Evolutionary conservation across 148 eudicot species (phyloP), one percentile per base, ranked within the genome.

Genomic region (Amaranthus palmeri): DNA sequence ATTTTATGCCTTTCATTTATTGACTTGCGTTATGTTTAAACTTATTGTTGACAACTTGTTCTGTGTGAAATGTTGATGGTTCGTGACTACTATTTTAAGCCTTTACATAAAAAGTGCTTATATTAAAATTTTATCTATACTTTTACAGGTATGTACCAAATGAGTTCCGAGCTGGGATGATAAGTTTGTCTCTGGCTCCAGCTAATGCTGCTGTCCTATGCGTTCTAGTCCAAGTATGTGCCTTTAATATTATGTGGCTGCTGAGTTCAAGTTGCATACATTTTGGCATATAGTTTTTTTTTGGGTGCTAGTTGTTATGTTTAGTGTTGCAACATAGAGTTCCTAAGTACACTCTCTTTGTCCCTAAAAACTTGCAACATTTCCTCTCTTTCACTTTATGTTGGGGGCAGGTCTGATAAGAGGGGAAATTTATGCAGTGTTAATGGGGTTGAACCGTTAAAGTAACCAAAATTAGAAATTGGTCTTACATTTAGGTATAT

Each of bases 121-220:
- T 45, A 3, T 25, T 57, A 11, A 61, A 49, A 54, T 70, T 53
- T 7, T 52, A 54, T 46, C 8, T n/a, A 47, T 7, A 54, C 15
- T 81, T 46, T 59, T 7, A 52, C 86, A 96, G 99, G 90, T 88
- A 88, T 72, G 86, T 96, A 76, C 97, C 99, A 42, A 90, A 90
- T 83, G 91, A 92, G 82, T 83, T 87, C 58, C 96, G 97, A 65
- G 96, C 93, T 43, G 99, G 97, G 64, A 90, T 90, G 91, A 85
- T 87, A 57, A 82, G 92, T 75, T 77, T 92, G 54, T 90, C 92
- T 63, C 76, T 87, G 43, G 93, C 84, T 72, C 99, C 97, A 72
- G 92, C 96, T 69, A 83, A 83, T 78, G 87, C 90, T 61, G 87
- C 89, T 58, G 57, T 85, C 59, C 76, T 96, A 43, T 78, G 85